Percentiles rank a stretch among this genome's conserved stretches.
phyloP scores from a whole-genome alignment of 225 moss, liverwort and hornwort genomes.

The Pseudoscleropodium purum region DNA sequence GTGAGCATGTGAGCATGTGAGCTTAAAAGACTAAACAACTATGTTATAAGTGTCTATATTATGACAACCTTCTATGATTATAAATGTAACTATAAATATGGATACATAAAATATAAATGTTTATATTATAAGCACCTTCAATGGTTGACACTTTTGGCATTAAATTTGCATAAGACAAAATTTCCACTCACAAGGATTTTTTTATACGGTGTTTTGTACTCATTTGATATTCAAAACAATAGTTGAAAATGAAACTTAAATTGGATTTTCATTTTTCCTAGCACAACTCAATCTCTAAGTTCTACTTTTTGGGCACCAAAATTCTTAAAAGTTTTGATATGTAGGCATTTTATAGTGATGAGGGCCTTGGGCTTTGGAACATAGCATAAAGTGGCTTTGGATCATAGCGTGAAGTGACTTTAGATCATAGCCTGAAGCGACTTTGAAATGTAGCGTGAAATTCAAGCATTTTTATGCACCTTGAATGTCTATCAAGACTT shows the following conservation, averaged over 20 bases:
- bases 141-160: neutral
- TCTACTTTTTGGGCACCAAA: fast-evolving
- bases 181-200: fast-evolving
- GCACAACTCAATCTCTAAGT: neutral
- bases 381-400: neutral
- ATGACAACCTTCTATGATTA: no score
- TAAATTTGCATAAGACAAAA: fast-evolving
- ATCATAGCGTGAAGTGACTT: neutral
- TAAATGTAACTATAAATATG: no score
- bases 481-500: neutral
- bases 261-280: neutral
- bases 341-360: neutral
- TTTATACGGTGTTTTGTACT: neutral
- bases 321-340: neutral
- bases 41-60: no score
- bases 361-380: fast-evolving
- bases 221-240: neutral
- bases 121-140: no score
- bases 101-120: no score
- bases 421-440: fast-evolving
- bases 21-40: no score
- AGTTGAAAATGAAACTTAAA: fast-evolving
- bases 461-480: neutral
- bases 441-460: neutral
- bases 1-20: no score